Evolutionary conservation across 1,284 basidiomycete genomes (phyloP).

Genomic region (Trichosporon sp.): DNA sequence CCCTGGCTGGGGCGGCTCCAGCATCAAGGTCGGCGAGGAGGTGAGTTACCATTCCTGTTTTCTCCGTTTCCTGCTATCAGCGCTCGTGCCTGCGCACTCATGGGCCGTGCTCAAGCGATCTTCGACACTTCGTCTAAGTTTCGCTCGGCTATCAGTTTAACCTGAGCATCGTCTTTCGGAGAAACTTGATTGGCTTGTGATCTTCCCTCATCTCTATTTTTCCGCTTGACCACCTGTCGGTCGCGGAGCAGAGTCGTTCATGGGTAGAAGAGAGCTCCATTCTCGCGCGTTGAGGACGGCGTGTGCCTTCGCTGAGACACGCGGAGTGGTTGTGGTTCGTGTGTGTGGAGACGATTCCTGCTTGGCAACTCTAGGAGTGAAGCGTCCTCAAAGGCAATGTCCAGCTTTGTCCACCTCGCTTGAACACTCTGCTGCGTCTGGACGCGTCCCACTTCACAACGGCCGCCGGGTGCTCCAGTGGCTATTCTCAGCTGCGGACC

Average conservation of each 20-base stretch:
- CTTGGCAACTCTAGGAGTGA: no score
- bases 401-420: no score
- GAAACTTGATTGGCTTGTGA: background rate
- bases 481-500: no score
- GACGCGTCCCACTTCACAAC: no score
- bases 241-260: background rate
- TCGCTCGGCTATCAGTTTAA: conserved; percentile 15
- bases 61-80: background rate
- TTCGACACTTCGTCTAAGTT: background rate
- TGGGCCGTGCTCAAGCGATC: background rate
- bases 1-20: conserved; percentile 92
- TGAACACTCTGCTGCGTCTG: no score
- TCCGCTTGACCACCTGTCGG: background rate
- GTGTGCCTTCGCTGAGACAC: no score
- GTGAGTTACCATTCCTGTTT: conserved; percentile 60
- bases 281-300: no score
- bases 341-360: no score
- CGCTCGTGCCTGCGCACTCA: background rate
- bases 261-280: background rate
- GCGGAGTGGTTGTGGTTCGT: no score
- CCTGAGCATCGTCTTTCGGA: background rate
- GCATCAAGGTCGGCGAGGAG: conserved; percentile 96
- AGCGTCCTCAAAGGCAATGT: no score
- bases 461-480: no score
- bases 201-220: background rate